These are phyloP conservation scores for Phytophthora palmivora DNA, from an alignment of 352 stramenopile species.

Conservation along the genomic window DNA sequence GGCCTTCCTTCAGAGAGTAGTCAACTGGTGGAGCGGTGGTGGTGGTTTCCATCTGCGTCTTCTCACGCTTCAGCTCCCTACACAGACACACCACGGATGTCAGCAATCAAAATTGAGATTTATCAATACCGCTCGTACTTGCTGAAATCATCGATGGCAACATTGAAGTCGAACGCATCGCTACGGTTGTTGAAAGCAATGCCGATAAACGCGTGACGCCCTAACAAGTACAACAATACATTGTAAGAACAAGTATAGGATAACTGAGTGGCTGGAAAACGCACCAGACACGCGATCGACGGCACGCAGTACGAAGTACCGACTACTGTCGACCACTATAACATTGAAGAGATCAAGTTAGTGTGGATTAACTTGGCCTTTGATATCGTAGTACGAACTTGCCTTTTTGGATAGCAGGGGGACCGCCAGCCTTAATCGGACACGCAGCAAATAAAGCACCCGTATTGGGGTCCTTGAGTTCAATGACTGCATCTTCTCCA, in stretches of 20 bases:
- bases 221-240: conserved; percentile 28
- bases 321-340: conserved; percentile 88
- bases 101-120: conserved; percentile 3
- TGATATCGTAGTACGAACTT: neutral
- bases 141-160: conserved; percentile 90
- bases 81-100: conserved; percentile 4
- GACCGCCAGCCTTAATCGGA: conserved; percentile 64
- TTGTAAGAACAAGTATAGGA: neutral
- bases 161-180: conserved; percentile 96
- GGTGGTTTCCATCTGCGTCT: conserved; percentile 47
- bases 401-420: conserved; percentile 74
- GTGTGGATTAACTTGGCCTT: neutral
- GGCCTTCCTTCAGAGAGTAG: conserved; percentile 93
- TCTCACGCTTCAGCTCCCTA: conserved; percentile 68
- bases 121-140: conserved; percentile 43
- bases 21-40: conserved; percentile 65
- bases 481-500: conserved; percentile 66
- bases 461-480: conserved; percentile 65
- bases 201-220: conserved; percentile 93
- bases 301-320: conserved; percentile 95
- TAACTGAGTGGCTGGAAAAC: neutral
- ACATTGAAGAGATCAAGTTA: conserved; percentile 7
- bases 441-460: conserved; percentile 66
- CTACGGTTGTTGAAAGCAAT: conserved; percentile 95
- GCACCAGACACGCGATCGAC: conserved; percentile 85